These are phyloP conservation scores for Trebouxia sp. DNA, from an alignment of 139 green algal genomes.

Conservation along the genomic window DNA sequence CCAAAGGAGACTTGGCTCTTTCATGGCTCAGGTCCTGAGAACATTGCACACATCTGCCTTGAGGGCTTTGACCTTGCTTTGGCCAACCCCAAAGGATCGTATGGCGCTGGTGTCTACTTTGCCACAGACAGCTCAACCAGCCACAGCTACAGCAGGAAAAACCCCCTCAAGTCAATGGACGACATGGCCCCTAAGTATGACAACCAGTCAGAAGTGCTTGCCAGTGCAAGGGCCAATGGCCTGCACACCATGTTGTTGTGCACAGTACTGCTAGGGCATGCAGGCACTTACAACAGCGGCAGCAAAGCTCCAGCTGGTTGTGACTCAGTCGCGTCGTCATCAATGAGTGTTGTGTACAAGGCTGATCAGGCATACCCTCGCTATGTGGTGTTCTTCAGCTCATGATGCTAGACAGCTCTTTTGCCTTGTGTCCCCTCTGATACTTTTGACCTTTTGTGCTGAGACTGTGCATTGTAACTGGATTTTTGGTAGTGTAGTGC, in stretches of 20 bases:
- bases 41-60: constrained; percentile 2
- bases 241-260: constrained; percentile 13
- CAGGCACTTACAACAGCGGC: background rate
- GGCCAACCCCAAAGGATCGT: background rate
- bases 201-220: background rate
- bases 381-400: background rate
- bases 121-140: background rate
- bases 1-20: constrained; percentile 14
- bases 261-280: background rate
- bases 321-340: background rate
- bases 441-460: no score
- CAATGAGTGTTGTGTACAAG: background rate
- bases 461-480: no score
- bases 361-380: constrained; percentile 12
- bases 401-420: background rate
- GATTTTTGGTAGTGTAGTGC: no score
- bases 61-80: constrained; percentile 10
- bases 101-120: constrained; percentile 5
- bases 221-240: background rate
- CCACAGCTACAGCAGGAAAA: background rate
- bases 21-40: constrained; percentile 18
- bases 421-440: no score
- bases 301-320: background rate
- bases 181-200: no score
- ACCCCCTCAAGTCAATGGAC: background rate